Percentiles rank a stretch among this genome's conserved stretches.
Conservation (phyloP, 768 basidiomycete species). For the Panus rudis region DNA sequence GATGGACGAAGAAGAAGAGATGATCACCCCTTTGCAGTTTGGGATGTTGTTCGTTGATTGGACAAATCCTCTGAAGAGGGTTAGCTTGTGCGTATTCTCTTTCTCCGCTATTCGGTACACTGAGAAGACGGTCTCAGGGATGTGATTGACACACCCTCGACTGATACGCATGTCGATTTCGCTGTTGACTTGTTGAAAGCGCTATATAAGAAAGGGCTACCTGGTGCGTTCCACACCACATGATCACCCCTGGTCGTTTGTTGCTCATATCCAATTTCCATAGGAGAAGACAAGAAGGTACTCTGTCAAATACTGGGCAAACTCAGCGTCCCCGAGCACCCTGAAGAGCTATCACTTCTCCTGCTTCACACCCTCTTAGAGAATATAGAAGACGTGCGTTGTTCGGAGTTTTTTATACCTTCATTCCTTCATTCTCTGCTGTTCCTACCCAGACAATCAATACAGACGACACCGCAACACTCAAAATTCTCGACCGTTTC, state of each 20-base stretch:
- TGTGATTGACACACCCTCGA: neutral
- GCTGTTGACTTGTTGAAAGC: constrained; percentile 47
- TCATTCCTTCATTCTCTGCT: constrained; percentile 35
- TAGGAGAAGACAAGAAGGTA: constrained; percentile 58
- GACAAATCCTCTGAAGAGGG: constrained; percentile 34
- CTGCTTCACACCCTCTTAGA: constrained; percentile 41
- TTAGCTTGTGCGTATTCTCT: constrained; percentile 10
- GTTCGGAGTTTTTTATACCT: neutral
- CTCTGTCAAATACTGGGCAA: constrained; percentile 59
- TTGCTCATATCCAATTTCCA: neutral
- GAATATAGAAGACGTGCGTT: constrained; percentile 43
- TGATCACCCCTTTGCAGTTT: constrained; percentile 24
- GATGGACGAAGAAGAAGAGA: constrained; percentile 25
- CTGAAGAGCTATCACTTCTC: constrained; percentile 34
- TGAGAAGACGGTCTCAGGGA: neutral
- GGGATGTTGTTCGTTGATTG: constrained; percentile 35
- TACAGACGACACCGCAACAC: constrained; percentile 43
- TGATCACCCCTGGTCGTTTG: neutral
- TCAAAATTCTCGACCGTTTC: constrained; percentile 53
- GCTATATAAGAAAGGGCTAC: constrained; percentile 40
- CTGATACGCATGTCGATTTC: constrained; percentile 46
- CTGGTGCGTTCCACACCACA: constrained; percentile 32
- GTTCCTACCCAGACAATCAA: constrained; percentile 27
- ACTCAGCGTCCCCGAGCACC: constrained; percentile 40
- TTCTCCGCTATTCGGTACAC: constrained; percentile 10